A percentile compares a stretch with the other conserved stretches of the same genome.
These are phyloP conservation scores for Chlorella sp. DNA, from an alignment of 139 green algal species.

Conservation along the genomic window DNA sequence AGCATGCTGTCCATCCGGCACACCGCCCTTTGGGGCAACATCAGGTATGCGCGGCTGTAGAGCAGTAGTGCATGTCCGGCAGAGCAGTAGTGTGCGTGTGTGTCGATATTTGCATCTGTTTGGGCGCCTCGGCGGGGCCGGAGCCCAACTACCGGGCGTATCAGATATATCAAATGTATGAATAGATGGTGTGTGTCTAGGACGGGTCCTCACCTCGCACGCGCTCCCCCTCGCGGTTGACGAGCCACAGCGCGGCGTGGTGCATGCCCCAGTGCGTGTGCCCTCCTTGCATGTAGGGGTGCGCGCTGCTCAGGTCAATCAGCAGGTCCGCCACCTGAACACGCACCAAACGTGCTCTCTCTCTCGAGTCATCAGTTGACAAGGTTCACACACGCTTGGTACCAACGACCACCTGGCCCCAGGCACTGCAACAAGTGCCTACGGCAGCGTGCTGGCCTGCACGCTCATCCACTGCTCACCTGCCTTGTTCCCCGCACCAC, in stretches of 20 bases:
- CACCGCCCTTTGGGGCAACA: not conserved
- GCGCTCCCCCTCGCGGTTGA: not conserved
- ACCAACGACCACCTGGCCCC: no score
- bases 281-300: conserved; percentile 1
- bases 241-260: not conserved
- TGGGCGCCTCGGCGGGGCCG: not conserved
- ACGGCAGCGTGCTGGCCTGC: no score
- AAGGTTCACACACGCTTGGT: no score
- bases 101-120: no score
- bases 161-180: not conserved
- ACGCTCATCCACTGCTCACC: no score
- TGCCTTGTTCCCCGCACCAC: not conserved
- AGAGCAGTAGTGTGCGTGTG: no score
- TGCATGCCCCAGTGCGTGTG: conserved; percentile 14
- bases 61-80: no score
- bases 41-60: not conserved
- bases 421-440: no score
- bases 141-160: not conserved
- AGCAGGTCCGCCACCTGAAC: conserved; percentile 4
- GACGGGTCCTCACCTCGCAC: not conserved
- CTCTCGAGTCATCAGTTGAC: no score
- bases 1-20: no score
- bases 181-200: not conserved
- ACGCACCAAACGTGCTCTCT: no score
- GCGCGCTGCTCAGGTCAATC: conserved; percentile 1